Evolutionary conservation across 2,329 filamentous ascomycete species (phyloP).

Genomic region (Amylocarpus encephaloides): DNA sequence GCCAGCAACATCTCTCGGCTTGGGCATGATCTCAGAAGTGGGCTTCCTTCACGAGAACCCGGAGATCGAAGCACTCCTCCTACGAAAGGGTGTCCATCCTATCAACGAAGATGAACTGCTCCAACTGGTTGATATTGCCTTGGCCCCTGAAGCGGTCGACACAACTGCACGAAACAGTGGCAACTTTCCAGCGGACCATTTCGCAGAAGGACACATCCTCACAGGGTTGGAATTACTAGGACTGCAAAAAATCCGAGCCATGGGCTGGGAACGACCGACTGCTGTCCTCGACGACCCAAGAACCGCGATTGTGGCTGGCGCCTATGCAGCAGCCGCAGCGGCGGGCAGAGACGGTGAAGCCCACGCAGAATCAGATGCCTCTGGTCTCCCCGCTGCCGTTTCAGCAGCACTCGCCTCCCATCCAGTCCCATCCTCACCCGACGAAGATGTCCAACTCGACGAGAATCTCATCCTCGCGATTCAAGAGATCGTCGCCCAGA

Average conservation of each 20-base stretch:
- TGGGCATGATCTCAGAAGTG: conserved; percentile 15
- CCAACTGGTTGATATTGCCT: conserved; percentile 7
- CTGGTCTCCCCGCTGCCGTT: conserved; percentile 18
- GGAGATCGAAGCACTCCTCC: conserved; percentile 33
- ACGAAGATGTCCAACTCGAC: conserved; percentile 24
- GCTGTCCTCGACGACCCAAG: not conserved
- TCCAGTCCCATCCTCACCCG: not conserved
- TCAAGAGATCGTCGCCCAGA: not conserved
- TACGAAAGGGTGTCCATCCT: conserved; percentile 33
- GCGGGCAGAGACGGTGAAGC: not conserved
- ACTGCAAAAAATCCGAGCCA: not conserved
- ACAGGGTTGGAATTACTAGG: conserved; percentile 9
- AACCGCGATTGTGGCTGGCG: not conserved
- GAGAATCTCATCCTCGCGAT: conserved; percentile 21
- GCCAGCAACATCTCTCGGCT: conserved; percentile 7
- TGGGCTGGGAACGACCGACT: conserved; percentile 4
- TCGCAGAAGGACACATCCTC: conserved; percentile 4
- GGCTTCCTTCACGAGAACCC: conserved; percentile 32
- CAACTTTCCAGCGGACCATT: not conserved
- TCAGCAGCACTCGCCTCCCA: conserved; percentile 11
- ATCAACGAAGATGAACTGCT: conserved; percentile 23
- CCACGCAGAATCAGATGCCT: conserved; percentile 15
- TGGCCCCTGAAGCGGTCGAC: conserved; percentile 26
- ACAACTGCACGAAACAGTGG: conserved; percentile 19
- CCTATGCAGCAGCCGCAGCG: not conserved